Evolutionary conservation across 1,284 basidiomycete genomes (phyloP), one percentile per base, ranked within the genome.

Genomic region (Ustilago curta): DNA sequence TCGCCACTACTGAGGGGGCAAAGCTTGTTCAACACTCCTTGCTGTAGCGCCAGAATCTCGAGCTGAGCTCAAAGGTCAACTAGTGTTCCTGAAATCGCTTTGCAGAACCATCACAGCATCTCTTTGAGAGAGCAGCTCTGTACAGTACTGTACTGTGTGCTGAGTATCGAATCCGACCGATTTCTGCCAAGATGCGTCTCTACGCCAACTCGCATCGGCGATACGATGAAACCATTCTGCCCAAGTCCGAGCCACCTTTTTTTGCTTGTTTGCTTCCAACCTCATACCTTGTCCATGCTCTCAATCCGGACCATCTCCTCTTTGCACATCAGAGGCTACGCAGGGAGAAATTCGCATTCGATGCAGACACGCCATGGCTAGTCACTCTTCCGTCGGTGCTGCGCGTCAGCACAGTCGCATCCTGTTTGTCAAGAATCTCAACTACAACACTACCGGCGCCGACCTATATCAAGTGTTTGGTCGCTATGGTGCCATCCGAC

Each of bases 391-490:
- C 37, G 37, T 65, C 45, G 68, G 61, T 54, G 68, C 61, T 58
- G 69, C 63, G 39, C 68, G 76, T 18, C 72, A 77, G 63, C 77
- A 78, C 57, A 79, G 71, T 52, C 78, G 82, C 56, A 80, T 84
- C 47, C 70, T 85, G 25, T 84, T 82, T 47, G 81, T 84, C 66
- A 84, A 86, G 87, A 96, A 96, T 82, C 87, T 96, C 69, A 96
- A 95, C 86, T 99, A 97, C 87, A 91, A 92, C 85, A 97, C 96
- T 78, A 74, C 83, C 21, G 95, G 94, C 50, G 91, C 94, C 65
- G 95, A 97, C 85, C 87, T 98, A 73, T 98, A 98, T 86, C 96
- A 99, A 86, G 88, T 99, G 64, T 99, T 99, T 83, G 96, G 95
- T 59, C 92, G 94, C 71, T 99, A 99, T 87, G 96, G 96, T 45